Conservation (phyloP, 75 land plant genomes). For the Pinus tabuliformis region DNA sequence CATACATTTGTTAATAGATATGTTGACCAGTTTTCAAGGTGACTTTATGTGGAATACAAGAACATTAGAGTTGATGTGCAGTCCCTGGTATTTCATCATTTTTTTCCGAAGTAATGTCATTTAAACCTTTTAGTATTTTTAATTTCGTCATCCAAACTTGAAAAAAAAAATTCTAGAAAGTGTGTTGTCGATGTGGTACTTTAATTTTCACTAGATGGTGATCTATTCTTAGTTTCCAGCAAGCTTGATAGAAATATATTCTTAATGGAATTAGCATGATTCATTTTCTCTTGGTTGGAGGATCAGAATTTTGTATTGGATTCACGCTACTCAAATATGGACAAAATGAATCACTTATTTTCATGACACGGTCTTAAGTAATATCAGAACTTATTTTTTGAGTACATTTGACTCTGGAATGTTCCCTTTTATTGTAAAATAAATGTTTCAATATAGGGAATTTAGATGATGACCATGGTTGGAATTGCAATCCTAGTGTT, state of each 20-base stretch:
- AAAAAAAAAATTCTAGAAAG: no score
- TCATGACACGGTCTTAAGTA: not conserved
- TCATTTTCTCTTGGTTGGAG: no score
- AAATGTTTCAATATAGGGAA: no score
- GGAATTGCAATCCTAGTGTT: no score
- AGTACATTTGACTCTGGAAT: not conserved
- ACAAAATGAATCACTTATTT: not conserved
- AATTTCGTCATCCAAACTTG: not conserved
- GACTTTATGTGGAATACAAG: constrained; percentile 87
- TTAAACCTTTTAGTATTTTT: not conserved
- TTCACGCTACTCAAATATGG: not conserved
- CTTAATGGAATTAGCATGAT: not conserved
- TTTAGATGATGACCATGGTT: no score
- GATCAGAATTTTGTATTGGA: not conserved
- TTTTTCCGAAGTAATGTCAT: not conserved
- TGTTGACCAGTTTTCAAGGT: constrained; percentile 79
- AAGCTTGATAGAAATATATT: no score
- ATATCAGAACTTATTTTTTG: not conserved
- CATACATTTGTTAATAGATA: constrained; percentile 43
- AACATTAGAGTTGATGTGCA: constrained; percentile 85
- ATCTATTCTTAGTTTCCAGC: no score
- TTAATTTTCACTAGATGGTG: no score
- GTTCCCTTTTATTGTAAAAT: no score
- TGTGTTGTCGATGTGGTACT: no score
- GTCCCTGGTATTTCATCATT: constrained; percentile 64